Base-by-base conservation (phyloP, 1,139 yeast species). In the Arxiozyma bovina region DNA sequence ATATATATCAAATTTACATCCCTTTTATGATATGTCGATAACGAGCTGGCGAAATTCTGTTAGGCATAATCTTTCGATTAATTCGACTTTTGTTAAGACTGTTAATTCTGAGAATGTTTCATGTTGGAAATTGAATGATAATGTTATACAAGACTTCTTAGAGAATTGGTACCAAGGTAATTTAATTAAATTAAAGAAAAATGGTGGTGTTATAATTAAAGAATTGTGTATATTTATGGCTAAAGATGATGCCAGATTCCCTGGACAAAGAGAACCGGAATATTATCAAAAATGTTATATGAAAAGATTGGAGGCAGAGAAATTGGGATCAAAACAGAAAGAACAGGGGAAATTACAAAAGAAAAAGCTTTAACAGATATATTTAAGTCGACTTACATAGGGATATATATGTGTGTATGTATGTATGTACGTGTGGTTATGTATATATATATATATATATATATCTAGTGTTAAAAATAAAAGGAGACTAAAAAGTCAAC, bases 21-120 rank as follows among this genome's bases (percentile, higher is more conserved):
- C 53, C 48, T 93, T 87, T 71, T 93, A 91, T 71, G 80, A 96
- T 63, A 84, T 80, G 70, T 82, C 93, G 42, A 88, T 86, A 68
- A 84, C 96, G 20, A 97, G 98, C 49, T 85, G 93, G 96, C 95
- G 87, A 67, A 87, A 87, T 69, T 83, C 91, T 7, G 85, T 87
- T 57, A 80, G 96, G 56, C 96, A 87, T 67, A 87, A 87, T 66
- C 70, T 87, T 51, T 85, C 94, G 1, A 73, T 87, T 53, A 87
- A 87, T 70, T 85, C 86, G 67, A 91, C 95, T 17, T 88, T 87
- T 67, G 97, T 91, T 66, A 93, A 93, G 45, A 34, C 25, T 4
- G 4, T 20, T 17, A 12, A 30, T 30, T 11, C 25, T 12, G n/a
- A 11, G 2, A 18, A 34, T 21, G 51, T 38, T 1, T 42, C 51